Base-by-base conservation (phyloP, 2,329 filamentous ascomycete species). In the Calonectria hongkongensis region DNA sequence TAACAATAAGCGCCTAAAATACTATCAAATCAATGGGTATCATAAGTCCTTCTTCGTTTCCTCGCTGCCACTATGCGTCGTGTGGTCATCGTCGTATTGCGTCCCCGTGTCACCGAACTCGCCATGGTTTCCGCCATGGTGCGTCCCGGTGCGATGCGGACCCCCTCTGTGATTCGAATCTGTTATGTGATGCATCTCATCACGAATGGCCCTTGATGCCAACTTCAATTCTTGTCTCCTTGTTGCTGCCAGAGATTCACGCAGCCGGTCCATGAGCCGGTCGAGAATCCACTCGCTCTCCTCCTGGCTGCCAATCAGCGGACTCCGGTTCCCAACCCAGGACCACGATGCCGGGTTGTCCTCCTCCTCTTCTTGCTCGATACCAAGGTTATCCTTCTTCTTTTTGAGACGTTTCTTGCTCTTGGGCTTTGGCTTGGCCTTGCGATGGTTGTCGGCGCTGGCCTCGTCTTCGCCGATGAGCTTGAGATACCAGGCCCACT, bases 401-500 rank as follows among this genome's bases (percentile, higher is more conserved):
- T 56, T 68, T 21, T 33, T 67, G 13, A 30, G 25, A 21, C 50
- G 66, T 0, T 45, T 66, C 18, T 71, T 72, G 36, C 68, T 75
- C 45, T 75, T 80, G 30, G 75, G 71, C 51, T 79, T 82, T 9
- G 82, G 79, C 30, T 73, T 76, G 8, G 83, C 83, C 70, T 84
- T 86, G n/a, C 86, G 81, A 78, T 92, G 91, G 21, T 84, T 88
- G 7, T 84, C 82, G 2, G 88, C 84, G 74, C 85, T 85, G 68
- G 83, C 84, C 79, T 92, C 90, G 80, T 92, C 90, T 79, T 92
- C 90, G 58, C 91, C 91, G n/a, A 98, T 94, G 39, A 98, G 87
- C 27, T 91, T 90, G 9, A 96, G 92, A 78, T 95, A 97, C 86
- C 94, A 94, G 0, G 94, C 93, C 96, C 95, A 98, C 81, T 98